Conservation (phyloP, 1,284 basidiomycete genomes). For the Marasmius tenuissimus region DNA sequence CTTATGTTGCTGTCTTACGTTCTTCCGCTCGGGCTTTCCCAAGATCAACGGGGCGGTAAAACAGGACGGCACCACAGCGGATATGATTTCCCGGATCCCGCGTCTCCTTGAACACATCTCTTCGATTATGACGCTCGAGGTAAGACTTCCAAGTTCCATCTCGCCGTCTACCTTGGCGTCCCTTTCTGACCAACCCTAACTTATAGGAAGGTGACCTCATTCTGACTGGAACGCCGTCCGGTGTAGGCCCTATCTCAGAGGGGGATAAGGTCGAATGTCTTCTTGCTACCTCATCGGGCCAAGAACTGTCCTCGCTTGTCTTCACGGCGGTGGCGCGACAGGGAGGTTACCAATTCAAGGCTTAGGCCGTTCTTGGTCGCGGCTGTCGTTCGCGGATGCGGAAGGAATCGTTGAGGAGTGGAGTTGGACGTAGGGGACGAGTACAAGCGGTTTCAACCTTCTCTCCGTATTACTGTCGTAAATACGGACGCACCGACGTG, state of each 20-base stretch:
- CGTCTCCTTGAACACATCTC: constrained; percentile 90
- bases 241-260: constrained; percentile 77
- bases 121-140: constrained; percentile 94
- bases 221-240: constrained; percentile 88
- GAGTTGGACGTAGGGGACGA: too few species aligned
- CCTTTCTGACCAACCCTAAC: neutral
- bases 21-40: neutral
- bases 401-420: too few species aligned
- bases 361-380: neutral
- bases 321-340: constrained; percentile 68
- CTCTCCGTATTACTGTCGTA: too few species aligned
- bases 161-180: neutral
- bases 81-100: constrained; percentile 95
- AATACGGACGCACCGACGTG: too few species aligned
- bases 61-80: constrained; percentile 82
- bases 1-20: neutral
- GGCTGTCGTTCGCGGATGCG: too few species aligned
- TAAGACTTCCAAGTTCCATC: constrained; percentile 29
- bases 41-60: constrained; percentile 83
- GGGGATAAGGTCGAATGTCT: constrained; percentile 83
- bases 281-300: constrained; percentile 61
- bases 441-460: too few species aligned
- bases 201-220: constrained; percentile 84
- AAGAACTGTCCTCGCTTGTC: constrained; percentile 61
- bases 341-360: constrained; percentile 54